Evolutionary conservation across 495 filamentous ascomycete genomes (phyloP), one percentile per base, ranked within the genome.

Genomic region (Jackrogersella multiformis): DNA sequence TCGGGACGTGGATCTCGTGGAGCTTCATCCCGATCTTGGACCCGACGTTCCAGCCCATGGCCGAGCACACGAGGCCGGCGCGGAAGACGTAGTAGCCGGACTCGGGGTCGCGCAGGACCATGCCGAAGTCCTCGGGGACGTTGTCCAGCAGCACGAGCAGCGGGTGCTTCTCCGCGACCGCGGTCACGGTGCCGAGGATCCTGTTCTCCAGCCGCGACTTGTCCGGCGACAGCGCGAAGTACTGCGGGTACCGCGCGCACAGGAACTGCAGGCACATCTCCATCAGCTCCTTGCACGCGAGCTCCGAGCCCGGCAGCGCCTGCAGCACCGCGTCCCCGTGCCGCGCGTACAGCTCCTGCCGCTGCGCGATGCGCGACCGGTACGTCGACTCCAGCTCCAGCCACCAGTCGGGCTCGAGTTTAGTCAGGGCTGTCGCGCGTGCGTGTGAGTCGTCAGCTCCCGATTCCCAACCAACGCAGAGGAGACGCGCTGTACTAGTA

Each of bases 271-370:
- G 66, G 5, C 83, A 84, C 87, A 94, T 92, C 75, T 97, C 93
- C 93, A 97, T 96, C 15, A 95, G 78, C 72, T 97, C 93, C 70
- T 93, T 95, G 74, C 89, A 91, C 2, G 87, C 92, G 1, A 95
- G 78, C 70, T 96, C 92, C 1, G 90, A 88, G 34, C 92, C 92
- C 0, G 93, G 93, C 1, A 93, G 83, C 38, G 81, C 80, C 35
- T 90, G 82, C 28, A 96, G 84, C 26, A 96, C 87, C 1, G 69
- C 69, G 32, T 81, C 80, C 9, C 90, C 89, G 65, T 94, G 78
- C 45, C 87, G 80, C 24, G 77, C 77, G 71, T 87, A 92, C 1
- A 97, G 83, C 1, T 79, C 83, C 72, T 89, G 86, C 20, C 93
- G 90, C 71, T 94, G 89, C 2, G 84, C 81, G 68, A 97, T 90